Evolutionary conservation across 805 yeast genomes (phyloP).

Genomic region (Candida boleticola): DNA sequence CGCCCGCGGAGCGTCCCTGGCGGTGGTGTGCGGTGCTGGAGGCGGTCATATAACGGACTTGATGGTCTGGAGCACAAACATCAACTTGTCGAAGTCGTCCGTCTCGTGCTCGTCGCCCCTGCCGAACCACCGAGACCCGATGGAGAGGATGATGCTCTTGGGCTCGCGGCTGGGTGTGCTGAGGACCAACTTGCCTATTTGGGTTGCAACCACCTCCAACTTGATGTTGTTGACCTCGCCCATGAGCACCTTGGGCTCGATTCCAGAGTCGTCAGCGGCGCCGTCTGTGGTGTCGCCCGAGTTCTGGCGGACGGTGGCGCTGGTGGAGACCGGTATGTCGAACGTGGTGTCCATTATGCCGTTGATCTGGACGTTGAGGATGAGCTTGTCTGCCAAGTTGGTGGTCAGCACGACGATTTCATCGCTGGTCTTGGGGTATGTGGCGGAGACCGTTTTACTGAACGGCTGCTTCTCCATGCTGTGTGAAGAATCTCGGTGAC

Average conservation of each 20-base stretch:
- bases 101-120: conserved; percentile 22
- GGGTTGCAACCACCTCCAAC: conserved; percentile 47
- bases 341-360: conserved; percentile 53
- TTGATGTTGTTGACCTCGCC: conserved; percentile 50
- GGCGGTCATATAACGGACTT: conserved; percentile 16
- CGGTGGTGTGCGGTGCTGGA: no score
- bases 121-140: conserved; percentile 49
- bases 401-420: conserved; percentile 26
- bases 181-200: conserved; percentile 43
- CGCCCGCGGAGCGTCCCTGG: no score
- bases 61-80: conserved; percentile 39
- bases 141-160: conserved; percentile 41
- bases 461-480: conserved; percentile 6
- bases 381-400: conserved; percentile 36
- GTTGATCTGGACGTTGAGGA: conserved; percentile 38
- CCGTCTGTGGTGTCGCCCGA: conserved; percentile 3
- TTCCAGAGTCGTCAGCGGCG: conserved; percentile 24
- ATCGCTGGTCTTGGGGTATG: conserved; percentile 7
- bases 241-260: conserved; percentile 45
- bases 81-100: conserved; percentile 45
- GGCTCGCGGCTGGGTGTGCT: conserved; percentile 21
- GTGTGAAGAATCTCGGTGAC: no score
- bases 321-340: conserved; percentile 34
- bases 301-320: conserved; percentile 1
- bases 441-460: conserved; percentile 9